Conservation (phyloP, 2,329 filamentous ascomycete genomes). For the Cercospora zeina region DNA sequence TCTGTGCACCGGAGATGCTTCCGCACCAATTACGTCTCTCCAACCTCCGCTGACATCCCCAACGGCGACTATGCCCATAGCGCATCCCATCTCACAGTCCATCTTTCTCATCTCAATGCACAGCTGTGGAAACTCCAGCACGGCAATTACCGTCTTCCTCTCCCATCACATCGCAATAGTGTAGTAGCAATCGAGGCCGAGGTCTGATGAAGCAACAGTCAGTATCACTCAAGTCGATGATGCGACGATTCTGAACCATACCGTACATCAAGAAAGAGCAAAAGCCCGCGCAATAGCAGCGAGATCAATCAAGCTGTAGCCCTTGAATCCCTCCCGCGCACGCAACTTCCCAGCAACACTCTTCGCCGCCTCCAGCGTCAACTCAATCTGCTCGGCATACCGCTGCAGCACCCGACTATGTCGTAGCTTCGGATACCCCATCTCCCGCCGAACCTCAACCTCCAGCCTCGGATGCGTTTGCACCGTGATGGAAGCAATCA, state of each 20-base stretch:
- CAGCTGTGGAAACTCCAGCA: not conserved
- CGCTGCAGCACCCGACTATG: not conserved
- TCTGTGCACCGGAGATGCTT: not conserved
- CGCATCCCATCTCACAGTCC: not conserved
- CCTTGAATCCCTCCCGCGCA: constrained; percentile 13
- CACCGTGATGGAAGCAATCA: constrained; percentile 4
- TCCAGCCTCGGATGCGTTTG: constrained; percentile 9
- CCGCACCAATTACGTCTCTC: constrained; percentile 8
- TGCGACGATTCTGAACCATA: not conserved
- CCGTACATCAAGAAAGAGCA: constrained; percentile 2
- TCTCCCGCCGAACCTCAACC: not conserved
- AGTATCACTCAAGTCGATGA: not conserved
- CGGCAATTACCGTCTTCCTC: not conserved
- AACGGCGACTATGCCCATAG: not conserved
- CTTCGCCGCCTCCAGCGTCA: constrained; percentile 4
- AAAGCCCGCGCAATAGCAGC: constrained; percentile 13
- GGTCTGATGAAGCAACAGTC: not conserved
- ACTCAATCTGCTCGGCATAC: constrained; percentile 3
- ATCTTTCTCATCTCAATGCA: not conserved
- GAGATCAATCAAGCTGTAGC: constrained; percentile 14
- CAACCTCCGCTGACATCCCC: constrained; percentile 4
- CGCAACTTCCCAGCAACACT: not conserved
- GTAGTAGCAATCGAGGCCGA: not conserved
- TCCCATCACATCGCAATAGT: not conserved
- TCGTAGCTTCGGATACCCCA: not conserved